These are phyloP conservation scores for Vitis cinerea DNA, from an alignment of 164 flowering plant species.

Conservation along the genomic window DNA sequence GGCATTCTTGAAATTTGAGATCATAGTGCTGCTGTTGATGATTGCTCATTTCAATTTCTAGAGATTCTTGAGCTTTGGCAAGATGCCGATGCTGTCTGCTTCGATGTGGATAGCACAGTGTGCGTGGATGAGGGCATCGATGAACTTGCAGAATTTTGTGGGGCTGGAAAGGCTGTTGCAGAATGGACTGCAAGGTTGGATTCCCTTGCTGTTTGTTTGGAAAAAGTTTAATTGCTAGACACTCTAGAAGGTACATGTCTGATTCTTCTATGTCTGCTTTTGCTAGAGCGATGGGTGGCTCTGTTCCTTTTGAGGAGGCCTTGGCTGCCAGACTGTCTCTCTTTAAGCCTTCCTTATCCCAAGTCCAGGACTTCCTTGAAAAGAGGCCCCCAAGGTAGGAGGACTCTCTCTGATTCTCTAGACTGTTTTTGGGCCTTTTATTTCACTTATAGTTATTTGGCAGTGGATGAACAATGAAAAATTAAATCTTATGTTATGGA, in stretches of 20 bases:
- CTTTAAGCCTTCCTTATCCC: slow-evolving; percentile 80
- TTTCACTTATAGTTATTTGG: no score
- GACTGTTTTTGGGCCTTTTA: no score
- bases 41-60: slow-evolving; percentile 15
- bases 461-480: no score
- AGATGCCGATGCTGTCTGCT: slow-evolving; percentile 84
- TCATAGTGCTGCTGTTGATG: slow-evolving; percentile 1
- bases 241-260: neutral
- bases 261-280: slow-evolving; percentile 14
- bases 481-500: no score
- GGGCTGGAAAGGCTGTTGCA: slow-evolving; percentile 98
- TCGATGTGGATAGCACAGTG: slow-evolving; percentile 99
- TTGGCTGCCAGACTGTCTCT: slow-evolving; percentile 87
- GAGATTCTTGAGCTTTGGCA: slow-evolving; percentile 75
- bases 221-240: neutral
- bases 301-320: slow-evolving; percentile 96
- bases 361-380: slow-evolving; percentile 75
- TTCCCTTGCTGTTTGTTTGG: neutral
- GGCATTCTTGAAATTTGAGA: neutral
- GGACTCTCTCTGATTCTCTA: neutral
- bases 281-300: slow-evolving; percentile 92
- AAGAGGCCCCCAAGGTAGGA: slow-evolving; percentile 83
- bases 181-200: slow-evolving; percentile 94
- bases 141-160: slow-evolving; percentile 97
- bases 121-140: slow-evolving; percentile 97